Conservation (phyloP, 1,139 yeast genomes). For the Eremothecium cymbalariae region DNA sequence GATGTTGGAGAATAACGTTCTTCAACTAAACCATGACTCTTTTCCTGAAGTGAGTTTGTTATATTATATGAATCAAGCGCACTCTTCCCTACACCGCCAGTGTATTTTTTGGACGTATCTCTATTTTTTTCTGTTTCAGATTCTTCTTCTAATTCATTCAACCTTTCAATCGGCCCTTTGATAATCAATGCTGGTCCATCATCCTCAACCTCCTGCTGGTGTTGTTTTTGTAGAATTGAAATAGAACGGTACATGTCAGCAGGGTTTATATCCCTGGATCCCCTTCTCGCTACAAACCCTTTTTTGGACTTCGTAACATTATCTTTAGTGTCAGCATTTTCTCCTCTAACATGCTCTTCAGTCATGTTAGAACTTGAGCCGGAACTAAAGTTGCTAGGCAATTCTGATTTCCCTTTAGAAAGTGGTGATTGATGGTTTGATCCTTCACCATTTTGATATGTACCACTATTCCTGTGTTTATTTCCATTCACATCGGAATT, state of each 20-base stretch:
- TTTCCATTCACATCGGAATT: too few relatives aligned
- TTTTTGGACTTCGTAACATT: too few relatives aligned
- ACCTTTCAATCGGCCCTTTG: slow-evolving; percentile 67
- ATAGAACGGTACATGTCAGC: slow-evolving; percentile 79
- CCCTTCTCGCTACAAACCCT: slow-evolving; percentile 25
- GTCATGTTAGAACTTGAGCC: too few relatives aligned
- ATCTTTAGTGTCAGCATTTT: too few relatives aligned
- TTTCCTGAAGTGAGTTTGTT: not conserved
- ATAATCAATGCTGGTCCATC: slow-evolving; percentile 80
- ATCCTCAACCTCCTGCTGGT: slow-evolving; percentile 36
- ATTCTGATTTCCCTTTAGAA: too few relatives aligned
- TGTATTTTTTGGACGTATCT: slow-evolving; percentile 4
- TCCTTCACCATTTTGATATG: slow-evolving; percentile 16
- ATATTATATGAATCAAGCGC: not conserved
- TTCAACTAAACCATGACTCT: slow-evolving; percentile 2
- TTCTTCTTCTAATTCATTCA: slow-evolving; percentile 6
- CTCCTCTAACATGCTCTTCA: too few relatives aligned
- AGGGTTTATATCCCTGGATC: slow-evolving; percentile 56
- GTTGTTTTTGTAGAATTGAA: slow-evolving; percentile 59
- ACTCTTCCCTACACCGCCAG: not conserved
- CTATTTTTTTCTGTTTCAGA: slow-evolving; percentile 2
- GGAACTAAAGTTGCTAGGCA: too few relatives aligned
- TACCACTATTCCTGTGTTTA: too few relatives aligned
- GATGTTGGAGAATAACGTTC: too few relatives aligned
- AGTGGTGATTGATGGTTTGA: slow-evolving; percentile 7